These are phyloP conservation scores for Penicillium sp. DNA, from an alignment of 2,329 filamentous ascomycete genomes.

Conservation along the genomic window DNA sequence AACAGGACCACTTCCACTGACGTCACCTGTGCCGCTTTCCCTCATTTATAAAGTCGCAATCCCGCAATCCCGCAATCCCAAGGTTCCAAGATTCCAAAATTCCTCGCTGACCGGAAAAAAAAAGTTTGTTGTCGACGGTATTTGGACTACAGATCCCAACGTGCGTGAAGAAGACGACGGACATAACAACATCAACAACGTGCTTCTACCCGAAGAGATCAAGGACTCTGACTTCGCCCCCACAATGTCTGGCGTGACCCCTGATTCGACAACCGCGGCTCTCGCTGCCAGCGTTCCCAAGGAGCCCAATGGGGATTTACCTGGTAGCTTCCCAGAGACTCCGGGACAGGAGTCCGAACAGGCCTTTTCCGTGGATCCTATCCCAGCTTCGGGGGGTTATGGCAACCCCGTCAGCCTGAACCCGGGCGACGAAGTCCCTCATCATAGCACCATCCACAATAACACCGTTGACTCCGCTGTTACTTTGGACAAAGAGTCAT, in stretches of 20 bases:
- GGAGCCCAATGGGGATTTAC: constrained; percentile 52
- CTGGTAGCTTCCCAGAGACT: constrained; percentile 72
- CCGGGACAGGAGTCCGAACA: constrained; percentile 55
- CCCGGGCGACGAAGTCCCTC: constrained; percentile 78
- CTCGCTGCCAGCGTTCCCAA: constrained; percentile 58
- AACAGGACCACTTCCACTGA: constrained; percentile 17
- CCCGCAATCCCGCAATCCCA: neutral
- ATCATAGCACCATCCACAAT: constrained; percentile 60
- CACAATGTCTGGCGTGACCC: constrained; percentile 62
- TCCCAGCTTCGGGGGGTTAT: constrained; percentile 57
- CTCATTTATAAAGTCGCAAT: constrained; percentile 19
- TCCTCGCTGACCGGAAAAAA: constrained; percentile 12
- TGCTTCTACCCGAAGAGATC: constrained; percentile 75
- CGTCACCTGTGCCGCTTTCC: constrained; percentile 22
- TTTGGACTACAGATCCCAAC: constrained; percentile 80
- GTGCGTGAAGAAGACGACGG: constrained; percentile 80
- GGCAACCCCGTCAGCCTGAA: constrained; percentile 79
- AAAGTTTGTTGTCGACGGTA: constrained; percentile 92
- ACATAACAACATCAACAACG: constrained; percentile 87
- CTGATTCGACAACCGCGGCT: constrained; percentile 69
- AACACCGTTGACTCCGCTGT: constrained; percentile 69
- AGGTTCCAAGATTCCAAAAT: neutral
- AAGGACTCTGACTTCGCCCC: constrained; percentile 25
- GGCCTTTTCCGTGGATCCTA: constrained; percentile 53
- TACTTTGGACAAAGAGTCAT: constrained; percentile 76